A percentile compares a stretch with the other conserved stretches of the same genome.
Evolutionary conservation across 2,329 filamentous ascomycete genomes (phyloP).

Genomic region (Fusarium nodosum): DNA sequence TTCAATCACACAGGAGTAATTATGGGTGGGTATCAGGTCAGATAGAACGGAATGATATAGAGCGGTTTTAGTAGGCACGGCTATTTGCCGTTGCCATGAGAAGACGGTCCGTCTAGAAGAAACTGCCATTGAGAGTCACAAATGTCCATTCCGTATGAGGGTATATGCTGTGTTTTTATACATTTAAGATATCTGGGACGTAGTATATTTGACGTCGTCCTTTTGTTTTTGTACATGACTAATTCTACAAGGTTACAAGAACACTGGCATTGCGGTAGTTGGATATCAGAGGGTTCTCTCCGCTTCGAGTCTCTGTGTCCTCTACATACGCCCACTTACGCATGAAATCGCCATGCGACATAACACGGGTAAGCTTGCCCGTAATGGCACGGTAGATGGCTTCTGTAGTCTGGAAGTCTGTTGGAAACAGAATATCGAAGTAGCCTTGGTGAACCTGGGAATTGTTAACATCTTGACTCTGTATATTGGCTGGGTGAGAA

Average conservation of each 20-base stretch:
- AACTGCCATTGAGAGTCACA: constrained; percentile 13
- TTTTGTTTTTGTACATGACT: constrained; percentile 44
- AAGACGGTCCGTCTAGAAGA: constrained; percentile 12
- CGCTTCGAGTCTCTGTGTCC: constrained; percentile 88
- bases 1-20: constrained; percentile 34
- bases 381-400: constrained; percentile 94
- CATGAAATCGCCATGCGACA: constrained; percentile 92
- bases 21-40: constrained; percentile 19
- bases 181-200: not conserved
- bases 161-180: constrained; percentile 41
- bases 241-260: constrained; percentile 80
- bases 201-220: constrained; percentile 20
- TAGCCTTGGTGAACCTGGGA: constrained; percentile 93
- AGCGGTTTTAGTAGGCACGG: constrained; percentile 31
- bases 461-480: constrained; percentile 19
- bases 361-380: constrained; percentile 87
- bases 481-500: not conserved
- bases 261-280: constrained; percentile 98
- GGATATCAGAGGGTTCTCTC: constrained; percentile 90
- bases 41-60: constrained; percentile 41
- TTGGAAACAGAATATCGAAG: constrained; percentile 99
- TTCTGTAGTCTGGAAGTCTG: constrained; percentile 91
- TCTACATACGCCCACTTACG: constrained; percentile 89
- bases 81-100: constrained; percentile 16
- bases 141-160: constrained; percentile 25